These are phyloP conservation scores for Fragosphaeria purpurea DNA, from an alignment of 2,329 filamentous ascomycete species.

Conservation along the genomic window DNA sequence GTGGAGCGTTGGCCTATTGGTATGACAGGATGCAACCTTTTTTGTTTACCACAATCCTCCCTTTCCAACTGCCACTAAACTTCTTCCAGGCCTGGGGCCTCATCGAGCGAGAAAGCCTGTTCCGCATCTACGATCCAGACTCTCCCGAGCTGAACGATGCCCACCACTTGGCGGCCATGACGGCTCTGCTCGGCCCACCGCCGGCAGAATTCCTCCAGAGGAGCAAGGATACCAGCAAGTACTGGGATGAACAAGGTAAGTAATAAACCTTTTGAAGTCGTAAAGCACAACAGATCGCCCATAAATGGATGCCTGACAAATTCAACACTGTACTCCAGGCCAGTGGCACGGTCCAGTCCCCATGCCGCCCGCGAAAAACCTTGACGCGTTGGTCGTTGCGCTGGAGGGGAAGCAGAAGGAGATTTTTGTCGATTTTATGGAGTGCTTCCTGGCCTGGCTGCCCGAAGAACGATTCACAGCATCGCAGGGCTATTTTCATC, in stretches of 20 bases:
- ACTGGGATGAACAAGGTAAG: conserved; percentile 19
- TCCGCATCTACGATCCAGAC: conserved; percentile 11
- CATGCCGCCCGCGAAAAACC: conserved; percentile 11
- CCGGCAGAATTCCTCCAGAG: conserved; percentile 16
- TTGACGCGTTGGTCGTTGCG: conserved; percentile 12
- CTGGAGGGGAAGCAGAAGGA: conserved; percentile 13
- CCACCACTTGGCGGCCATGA: conserved; percentile 20
- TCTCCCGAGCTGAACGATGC: conserved; percentile 17
- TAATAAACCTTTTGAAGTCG: neutral
- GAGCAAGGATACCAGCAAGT: conserved; percentile 14
- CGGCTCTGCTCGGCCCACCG: conserved; percentile 19
- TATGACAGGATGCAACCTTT: conserved; percentile 9
- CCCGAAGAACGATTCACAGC: conserved; percentile 15
- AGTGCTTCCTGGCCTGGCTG: conserved; percentile 16
- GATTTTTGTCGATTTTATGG: conserved; percentile 15
- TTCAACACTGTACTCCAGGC: conserved; percentile 10
- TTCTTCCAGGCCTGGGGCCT: conserved; percentile 19
- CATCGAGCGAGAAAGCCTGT: conserved; percentile 16
- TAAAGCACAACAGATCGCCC: neutral
- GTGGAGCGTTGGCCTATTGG: conserved; percentile 26
- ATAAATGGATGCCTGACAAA: too few species aligned
- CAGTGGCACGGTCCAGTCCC: conserved; percentile 18
- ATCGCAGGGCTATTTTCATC: conserved; percentile 17
- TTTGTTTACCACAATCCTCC: neutral
- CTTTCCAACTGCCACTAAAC: neutral